phyloP scores from a whole-genome alignment of 352 stramenopile species.

The Pythium myriotylum region DNA sequence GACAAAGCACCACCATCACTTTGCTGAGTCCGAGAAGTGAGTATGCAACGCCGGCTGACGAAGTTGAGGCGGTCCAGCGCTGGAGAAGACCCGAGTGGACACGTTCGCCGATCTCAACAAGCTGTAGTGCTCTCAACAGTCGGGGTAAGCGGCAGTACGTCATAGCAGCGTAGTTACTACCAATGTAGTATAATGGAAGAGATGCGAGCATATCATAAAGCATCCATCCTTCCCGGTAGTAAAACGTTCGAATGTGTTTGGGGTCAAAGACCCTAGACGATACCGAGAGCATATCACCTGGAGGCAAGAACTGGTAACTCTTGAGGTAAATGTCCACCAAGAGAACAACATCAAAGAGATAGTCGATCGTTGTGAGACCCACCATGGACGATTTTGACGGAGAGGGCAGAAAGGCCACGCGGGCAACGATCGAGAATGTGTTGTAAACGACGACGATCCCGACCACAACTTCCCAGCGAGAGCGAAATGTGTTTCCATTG shows the following conservation, averaged over 20 bases:
- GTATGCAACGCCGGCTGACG: slow-evolving; percentile 23
- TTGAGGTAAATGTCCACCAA: slow-evolving; percentile 44
- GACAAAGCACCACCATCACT: slow-evolving; percentile 28
- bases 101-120: slow-evolving; percentile 29
- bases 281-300: slow-evolving; percentile 20
- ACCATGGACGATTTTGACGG: slow-evolving; percentile 27
- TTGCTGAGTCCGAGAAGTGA: slow-evolving; percentile 29
- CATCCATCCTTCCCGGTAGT: slow-evolving; percentile 34
- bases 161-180: slow-evolving; percentile 36
- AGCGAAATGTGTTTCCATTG: slow-evolving; percentile 32
- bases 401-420: slow-evolving; percentile 25
- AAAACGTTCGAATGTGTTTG: slow-evolving; percentile 29
- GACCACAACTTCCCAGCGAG: slow-evolving; percentile 33
- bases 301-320: slow-evolving; percentile 28
- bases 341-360: slow-evolving; percentile 29
- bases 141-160: slow-evolving; percentile 38
- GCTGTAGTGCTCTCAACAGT: slow-evolving; percentile 29
- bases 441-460: slow-evolving; percentile 38
- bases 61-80: slow-evolving; percentile 23
- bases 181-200: slow-evolving; percentile 40
- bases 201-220: slow-evolving; percentile 26
- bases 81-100: slow-evolving; percentile 30
- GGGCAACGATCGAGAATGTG: slow-evolving; percentile 34
- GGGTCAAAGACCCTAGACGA: slow-evolving; percentile 17
- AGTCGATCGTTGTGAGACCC: slow-evolving; percentile 31